Base-by-base conservation (phyloP, 164 flowering plant species). In the Dillenia suffruticosa region DNA sequence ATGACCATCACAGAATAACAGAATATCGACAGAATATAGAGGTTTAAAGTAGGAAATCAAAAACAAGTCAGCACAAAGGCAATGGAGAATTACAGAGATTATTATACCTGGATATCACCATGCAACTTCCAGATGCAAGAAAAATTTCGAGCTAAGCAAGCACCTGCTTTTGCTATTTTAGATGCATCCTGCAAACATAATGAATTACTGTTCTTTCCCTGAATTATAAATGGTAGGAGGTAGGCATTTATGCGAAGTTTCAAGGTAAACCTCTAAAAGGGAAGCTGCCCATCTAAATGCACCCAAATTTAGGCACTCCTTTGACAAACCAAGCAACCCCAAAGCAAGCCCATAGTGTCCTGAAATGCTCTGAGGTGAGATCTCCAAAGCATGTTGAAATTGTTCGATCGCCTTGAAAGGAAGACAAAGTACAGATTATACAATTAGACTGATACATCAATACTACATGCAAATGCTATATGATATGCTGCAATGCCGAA, bases 341-440 rank as follows among this genome's bases (percentile, higher is more conserved):
- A 87, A 86, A 66, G 90, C 95, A 81, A 89, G 96, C 57, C 96
- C 99, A 79, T 82, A 83, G n/a, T 62, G 64, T 58, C 92, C 92
- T 68, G 96, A 73, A 16, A 80, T 69, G 77, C 76, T 87, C 22
- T 77, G 64, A 60, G 96, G 94, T 47, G 82, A 81, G 12, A 89
- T 79, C 60, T 77, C 75, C 51, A 91, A 52, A 53, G 96, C 97
- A 57, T 65, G 79, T 51, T 61, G 86, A 79, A 91, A 94, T 26
- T 74, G 87, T 69, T 94, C 97, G 63, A 86, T 71, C 65, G 89
- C 99, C 98, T 93, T 59, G 15, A 71, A 5, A 63, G 13, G 68
- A 43, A 72, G 56, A 64, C 58, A 51, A 44, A 32, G 40, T 32
- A 32, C 40, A 32, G 40, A 32, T 32, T 32, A 32, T 32, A 26